Evolutionary conservation across 139 green algal species (phyloP), one percentile per base, ranked within the genome.

Genomic region (Auxenochlorella protothecoides): DNA sequence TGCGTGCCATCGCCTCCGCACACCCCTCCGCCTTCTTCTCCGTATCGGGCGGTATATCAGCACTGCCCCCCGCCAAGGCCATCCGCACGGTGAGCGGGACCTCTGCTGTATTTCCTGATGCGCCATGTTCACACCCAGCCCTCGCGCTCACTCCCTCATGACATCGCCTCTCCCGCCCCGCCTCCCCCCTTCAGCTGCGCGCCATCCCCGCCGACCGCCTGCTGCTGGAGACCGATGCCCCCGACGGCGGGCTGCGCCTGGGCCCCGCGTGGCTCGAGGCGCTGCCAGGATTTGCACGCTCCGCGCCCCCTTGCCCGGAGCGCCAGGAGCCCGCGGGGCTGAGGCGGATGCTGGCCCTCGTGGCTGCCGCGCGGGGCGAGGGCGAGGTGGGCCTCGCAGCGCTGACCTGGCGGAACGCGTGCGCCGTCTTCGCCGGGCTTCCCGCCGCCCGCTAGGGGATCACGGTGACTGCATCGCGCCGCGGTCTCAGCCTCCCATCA

Each of bases 141-240:
- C 57, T 62, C 57, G 11, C 57, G 9, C 57, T 44, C 27, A 44
- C 27, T 44, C 27, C 27, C 27, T 44, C 27, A 44, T 44, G 27
- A 44, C 27, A 44, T 44, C 27, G 27, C 27, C 27, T 44, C 27
- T 44, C 57, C 11, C 57, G 57, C 57, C 11, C 57, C 57, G 9
- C 57, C 9, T 11, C 8, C 53, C 3, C 44, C 54, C 6, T 64
- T 65, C 76, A 84, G 79, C 60, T 73, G 16, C 55, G 44, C 3
- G 53, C 55, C 44, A 63, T 86, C 2, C 80, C 82, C 0, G 53
- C 73, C 54, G 72, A 83, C 2, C 65, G 81, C 3, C 14, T 81
- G 27, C 63, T 87, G 54, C 62, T 87, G 44, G 82, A 87, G 52
- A 83, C 69, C 61, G 82, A 87, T 68, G 63, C 65, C 52, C 82